These are phyloP conservation scores for Melocanna baccifera DNA, from an alignment of 176 grass and related monocot genomes.

Conservation along the genomic window DNA sequence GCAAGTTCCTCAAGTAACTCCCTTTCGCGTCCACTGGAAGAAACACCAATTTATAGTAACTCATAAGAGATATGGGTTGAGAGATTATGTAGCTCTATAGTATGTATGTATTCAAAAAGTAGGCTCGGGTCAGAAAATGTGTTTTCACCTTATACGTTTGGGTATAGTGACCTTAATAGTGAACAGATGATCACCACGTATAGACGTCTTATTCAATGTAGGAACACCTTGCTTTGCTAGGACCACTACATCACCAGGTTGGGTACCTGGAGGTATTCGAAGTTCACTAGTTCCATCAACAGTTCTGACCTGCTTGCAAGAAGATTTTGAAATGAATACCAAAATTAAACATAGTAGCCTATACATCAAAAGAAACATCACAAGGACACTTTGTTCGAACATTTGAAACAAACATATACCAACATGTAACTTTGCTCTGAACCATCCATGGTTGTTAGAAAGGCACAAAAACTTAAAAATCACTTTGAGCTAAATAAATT, in stretches of 20 bases:
- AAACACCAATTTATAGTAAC: slow-evolving; percentile 15
- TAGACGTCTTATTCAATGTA: slow-evolving; percentile 79
- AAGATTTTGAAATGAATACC: slow-evolving; percentile 26
- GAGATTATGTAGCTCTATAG: background rate
- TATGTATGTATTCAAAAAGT: background rate
- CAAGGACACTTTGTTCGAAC: background rate
- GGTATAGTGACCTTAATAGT: slow-evolving; percentile 87
- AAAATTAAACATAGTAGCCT: slow-evolving; percentile 5
- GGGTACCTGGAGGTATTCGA: slow-evolving; percentile 91
- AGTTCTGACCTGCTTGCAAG: slow-evolving; percentile 70
- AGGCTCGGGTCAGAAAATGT: slow-evolving; percentile 9
- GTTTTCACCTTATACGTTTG: slow-evolving; percentile 77
- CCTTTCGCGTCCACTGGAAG: slow-evolving; percentile 62
- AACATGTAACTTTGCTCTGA: slow-evolving; percentile 17
- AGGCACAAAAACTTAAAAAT: background rate
- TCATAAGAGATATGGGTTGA: background rate
- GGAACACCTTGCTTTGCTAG: slow-evolving; percentile 91
- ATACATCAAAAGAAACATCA: slow-evolving; percentile 15
- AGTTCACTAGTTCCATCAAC: slow-evolving; percentile 77
- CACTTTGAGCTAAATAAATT: slow-evolving; percentile 9
- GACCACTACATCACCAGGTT: slow-evolving; percentile 87
- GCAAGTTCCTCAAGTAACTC: slow-evolving; percentile 91
- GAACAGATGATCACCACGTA: slow-evolving; percentile 95
- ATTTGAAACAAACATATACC: slow-evolving; percentile 29
- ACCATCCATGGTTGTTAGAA: slow-evolving; percentile 29